phyloP scores from a whole-genome alignment of 2,329 filamentous ascomycete species.

The Phaeosphaeriaceae sp. region DNA sequence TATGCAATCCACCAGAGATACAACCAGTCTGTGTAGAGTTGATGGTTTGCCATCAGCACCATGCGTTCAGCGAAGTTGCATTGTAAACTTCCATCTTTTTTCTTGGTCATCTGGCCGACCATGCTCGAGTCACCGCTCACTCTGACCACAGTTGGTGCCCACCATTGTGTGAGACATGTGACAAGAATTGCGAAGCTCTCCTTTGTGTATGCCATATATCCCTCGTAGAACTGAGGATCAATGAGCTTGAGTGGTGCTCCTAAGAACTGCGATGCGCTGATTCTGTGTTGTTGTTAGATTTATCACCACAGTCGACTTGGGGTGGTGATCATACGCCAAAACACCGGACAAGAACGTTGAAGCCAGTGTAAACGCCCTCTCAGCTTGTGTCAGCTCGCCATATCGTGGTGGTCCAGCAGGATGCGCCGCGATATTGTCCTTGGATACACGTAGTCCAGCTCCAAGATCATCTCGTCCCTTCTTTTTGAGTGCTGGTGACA shows the following conservation, averaged over 20 bases:
- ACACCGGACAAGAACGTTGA: conserved; percentile 59
- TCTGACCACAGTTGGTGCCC: conserved; percentile 81
- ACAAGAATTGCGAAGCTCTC: conserved; percentile 79
- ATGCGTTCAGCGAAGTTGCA: conserved; percentile 82
- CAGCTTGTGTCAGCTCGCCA: conserved; percentile 56
- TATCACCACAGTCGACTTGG: neutral
- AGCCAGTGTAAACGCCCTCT: conserved; percentile 57
- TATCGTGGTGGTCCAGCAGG: conserved; percentile 54
- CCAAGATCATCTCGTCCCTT: conserved; percentile 47
- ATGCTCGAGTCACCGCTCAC: conserved; percentile 86
- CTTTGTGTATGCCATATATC: conserved; percentile 88
- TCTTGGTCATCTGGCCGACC: conserved; percentile 73
- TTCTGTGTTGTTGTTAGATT: conserved; percentile 42
- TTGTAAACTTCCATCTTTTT: conserved; percentile 73
- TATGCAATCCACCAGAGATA: conserved; percentile 97
- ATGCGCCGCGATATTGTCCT: conserved; percentile 50
- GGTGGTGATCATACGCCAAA: conserved; percentile 48
- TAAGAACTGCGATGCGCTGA: conserved; percentile 73
- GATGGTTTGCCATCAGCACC: conserved; percentile 86
- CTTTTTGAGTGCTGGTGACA: conserved; percentile 36
- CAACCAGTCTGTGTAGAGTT: conserved; percentile 88
- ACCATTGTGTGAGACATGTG: conserved; percentile 83
- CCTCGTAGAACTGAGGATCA: conserved; percentile 79
- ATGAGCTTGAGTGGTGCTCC: conserved; percentile 77
- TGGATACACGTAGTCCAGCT: conserved; percentile 53